phyloP scores from a whole-genome alignment of 2,329 filamentous ascomycete genomes.

The Monosporascus ibericus region DNA sequence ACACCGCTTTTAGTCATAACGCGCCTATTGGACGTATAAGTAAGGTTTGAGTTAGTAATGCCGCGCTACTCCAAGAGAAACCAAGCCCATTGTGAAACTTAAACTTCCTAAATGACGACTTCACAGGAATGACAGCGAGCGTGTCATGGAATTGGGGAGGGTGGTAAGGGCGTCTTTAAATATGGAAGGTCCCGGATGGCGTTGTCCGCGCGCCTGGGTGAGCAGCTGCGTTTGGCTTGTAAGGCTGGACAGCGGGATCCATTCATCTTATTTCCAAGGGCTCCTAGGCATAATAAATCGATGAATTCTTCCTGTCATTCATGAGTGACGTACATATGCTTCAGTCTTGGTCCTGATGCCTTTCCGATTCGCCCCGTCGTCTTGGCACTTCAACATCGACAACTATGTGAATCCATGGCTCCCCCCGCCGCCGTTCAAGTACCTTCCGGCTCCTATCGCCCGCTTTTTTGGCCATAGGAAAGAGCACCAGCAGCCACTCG shows the following conservation, averaged over 20 bases:
- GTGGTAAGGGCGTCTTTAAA: no score
- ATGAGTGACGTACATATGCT: background rate
- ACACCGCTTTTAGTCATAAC: constrained; percentile 13
- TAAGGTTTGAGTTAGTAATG: constrained; percentile 2
- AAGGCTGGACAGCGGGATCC: no score
- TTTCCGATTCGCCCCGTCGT: constrained; percentile 2
- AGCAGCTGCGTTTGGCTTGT: no score
- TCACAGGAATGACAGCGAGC: no score
- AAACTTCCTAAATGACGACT: no score
- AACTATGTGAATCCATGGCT: constrained; percentile 65
- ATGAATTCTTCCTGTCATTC: constrained; percentile 1
- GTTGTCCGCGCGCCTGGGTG: no score
- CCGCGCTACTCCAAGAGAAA: background rate
- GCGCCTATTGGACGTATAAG: constrained; percentile 6
- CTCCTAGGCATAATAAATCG: no score
- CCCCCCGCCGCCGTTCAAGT: constrained; percentile 57
- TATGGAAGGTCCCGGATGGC: no score
- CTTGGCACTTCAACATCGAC: constrained; percentile 69
- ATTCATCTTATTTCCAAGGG: no score
- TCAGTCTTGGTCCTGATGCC: background rate
- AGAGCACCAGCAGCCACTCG: constrained; percentile 32
- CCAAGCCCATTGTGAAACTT: no score
- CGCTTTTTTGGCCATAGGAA: constrained; percentile 62
- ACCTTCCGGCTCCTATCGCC: constrained; percentile 59
- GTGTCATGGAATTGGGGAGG: no score